These are phyloP conservation scores for Eucalyptus victrix DNA, from an alignment of 345 rosid genomes.

Conservation along the genomic window DNA sequence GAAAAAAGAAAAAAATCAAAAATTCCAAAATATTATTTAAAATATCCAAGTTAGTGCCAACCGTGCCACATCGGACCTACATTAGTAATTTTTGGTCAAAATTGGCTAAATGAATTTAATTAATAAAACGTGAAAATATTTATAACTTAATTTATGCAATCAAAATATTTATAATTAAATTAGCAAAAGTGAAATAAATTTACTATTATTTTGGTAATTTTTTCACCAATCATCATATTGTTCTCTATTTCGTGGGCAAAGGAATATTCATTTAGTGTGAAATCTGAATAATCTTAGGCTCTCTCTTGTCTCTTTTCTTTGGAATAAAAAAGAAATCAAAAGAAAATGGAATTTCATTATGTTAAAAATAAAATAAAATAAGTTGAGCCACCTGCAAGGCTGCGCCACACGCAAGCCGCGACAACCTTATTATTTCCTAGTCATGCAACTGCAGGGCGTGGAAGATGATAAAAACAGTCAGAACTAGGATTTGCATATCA, in stretches of 20 bases:
- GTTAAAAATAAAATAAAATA: not conserved
- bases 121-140: accelerated
- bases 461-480: not conserved
- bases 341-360: not conserved
- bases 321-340: not conserved
- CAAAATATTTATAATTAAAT: no score
- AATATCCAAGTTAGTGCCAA: accelerated
- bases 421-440: not conserved
- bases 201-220: accelerated
- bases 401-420: not conserved
- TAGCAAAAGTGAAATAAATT: no score
- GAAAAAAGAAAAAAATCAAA: no score
- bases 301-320: not conserved
- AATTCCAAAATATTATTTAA: no score
- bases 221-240: not conserved
- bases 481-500: not conserved
- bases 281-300: not conserved
- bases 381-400: not conserved
- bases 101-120: accelerated
- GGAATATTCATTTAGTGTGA: not conserved
- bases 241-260: not conserved
- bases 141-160: not conserved
- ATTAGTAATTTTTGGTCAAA: accelerated
- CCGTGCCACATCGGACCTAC: accelerated
- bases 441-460: not conserved